Evolutionary conservation across 2,329 filamentous ascomycete genomes (phyloP).

Genomic region (Trichoderma hamatum): DNA sequence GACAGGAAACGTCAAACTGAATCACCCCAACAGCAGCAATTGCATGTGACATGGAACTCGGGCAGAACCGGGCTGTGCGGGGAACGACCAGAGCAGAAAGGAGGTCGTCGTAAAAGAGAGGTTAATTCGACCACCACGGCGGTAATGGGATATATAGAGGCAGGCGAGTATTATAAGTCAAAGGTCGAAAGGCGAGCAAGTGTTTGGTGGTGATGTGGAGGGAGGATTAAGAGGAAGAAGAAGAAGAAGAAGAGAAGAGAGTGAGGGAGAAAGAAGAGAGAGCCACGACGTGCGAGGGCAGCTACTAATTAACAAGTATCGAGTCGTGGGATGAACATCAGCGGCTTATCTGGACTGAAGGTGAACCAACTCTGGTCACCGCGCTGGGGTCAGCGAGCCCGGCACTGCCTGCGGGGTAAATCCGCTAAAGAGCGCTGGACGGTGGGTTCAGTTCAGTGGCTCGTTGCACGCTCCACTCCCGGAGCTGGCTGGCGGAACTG

Average conservation of each 20-base stretch:
- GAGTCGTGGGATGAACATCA: constrained; percentile 23
- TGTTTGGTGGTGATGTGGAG: background rate
- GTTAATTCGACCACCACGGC: background rate
- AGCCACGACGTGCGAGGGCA: background rate
- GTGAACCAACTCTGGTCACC: constrained; percentile 21
- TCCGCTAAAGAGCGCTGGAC: background rate
- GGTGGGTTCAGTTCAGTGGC: background rate
- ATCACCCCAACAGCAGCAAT: constrained; percentile 21
- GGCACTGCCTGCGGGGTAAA: constrained; percentile 1
- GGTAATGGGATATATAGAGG: background rate
- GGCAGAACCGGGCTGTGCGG: constrained; percentile 25
- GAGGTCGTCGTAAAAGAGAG: background rate
- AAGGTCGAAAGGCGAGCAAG: constrained; percentile 7
- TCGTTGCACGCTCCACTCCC: background rate
- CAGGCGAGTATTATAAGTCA: background rate
- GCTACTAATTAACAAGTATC: background rate
- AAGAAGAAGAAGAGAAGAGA: background rate
- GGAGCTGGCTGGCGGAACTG: constrained; percentile 1
- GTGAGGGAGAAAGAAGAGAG: background rate
- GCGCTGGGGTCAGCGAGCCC: constrained; percentile 1
- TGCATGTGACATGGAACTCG: constrained; percentile 30
- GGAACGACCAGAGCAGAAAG: background rate
- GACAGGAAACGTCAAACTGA: constrained; percentile 20
- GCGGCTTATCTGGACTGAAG: constrained; percentile 24
- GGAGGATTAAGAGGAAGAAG: background rate